phyloP scores from a whole-genome alignment of 2,329 filamentous ascomycete species.

The Allantophomopsis lycopodina region DNA sequence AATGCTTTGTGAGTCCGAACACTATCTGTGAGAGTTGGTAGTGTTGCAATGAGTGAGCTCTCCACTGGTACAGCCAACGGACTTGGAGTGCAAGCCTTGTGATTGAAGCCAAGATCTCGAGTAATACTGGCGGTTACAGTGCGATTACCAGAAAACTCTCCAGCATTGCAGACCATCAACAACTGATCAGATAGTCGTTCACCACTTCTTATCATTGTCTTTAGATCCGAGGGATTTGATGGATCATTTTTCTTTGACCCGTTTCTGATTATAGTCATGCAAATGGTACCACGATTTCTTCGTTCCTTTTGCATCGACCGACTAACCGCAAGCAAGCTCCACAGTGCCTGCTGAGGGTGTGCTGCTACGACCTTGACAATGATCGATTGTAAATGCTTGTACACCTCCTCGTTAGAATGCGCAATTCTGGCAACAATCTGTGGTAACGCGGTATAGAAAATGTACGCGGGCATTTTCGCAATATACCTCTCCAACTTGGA shows the following conservation, averaged over 20 bases:
- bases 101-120: constrained; percentile 69
- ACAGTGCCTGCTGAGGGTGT: constrained; percentile 86
- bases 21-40: constrained; percentile 63
- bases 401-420: constrained; percentile 68
- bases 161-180: constrained; percentile 66
- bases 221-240: constrained; percentile 42
- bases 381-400: constrained; percentile 62
- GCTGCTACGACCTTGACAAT: constrained; percentile 74
- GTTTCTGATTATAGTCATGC: constrained; percentile 33
- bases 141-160: constrained; percentile 54
- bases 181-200: constrained; percentile 76
- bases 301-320: constrained; percentile 68
- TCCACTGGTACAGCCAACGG: constrained; percentile 83
- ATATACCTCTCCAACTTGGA: constrained; percentile 70
- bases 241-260: constrained; percentile 36
- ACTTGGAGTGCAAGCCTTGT: constrained; percentile 67
- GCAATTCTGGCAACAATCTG: constrained; percentile 95
- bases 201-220: constrained; percentile 58
- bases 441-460: constrained; percentile 72
- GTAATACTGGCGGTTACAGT: constrained; percentile 59
- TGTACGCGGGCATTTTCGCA: constrained; percentile 54
- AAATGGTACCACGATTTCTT: constrained; percentile 33
- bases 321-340: constrained; percentile 79
- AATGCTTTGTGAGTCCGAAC: constrained; percentile 75
- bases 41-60: constrained; percentile 64